Evolutionary conservation across 768 basidiomycete genomes (phyloP).

Genomic region (Crassisporium funariophilum): DNA sequence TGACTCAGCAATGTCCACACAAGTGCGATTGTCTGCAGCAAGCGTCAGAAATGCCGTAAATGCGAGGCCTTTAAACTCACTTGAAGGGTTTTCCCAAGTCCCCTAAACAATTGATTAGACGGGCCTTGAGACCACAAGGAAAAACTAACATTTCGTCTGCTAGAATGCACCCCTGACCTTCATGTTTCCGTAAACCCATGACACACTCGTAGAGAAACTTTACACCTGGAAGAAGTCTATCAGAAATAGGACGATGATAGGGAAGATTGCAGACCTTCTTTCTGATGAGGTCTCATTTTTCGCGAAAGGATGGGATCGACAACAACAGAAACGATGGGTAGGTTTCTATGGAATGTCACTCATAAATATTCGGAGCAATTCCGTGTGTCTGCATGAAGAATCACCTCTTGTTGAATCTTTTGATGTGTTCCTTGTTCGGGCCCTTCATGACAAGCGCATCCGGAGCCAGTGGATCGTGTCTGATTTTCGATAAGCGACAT

Average conservation of each 20-base stretch:
- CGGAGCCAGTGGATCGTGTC: conserved; percentile 75
- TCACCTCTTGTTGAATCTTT: conserved; percentile 72
- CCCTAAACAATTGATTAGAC: conserved; percentile 47
- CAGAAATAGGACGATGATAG: conserved; percentile 3
- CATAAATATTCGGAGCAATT: conserved; percentile 3
- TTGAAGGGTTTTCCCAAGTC: conserved; percentile 95
- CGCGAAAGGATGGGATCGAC: conserved; percentile 83
- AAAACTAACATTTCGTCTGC: conserved; percentile 88
- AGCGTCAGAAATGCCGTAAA: conserved; percentile 4
- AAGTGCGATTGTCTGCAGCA: conserved; percentile 77
- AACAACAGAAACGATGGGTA: conserved; percentile 78
- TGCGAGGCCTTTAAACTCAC: conserved; percentile 29
- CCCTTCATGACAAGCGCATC: conserved; percentile 86
- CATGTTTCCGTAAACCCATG: conserved; percentile 91
- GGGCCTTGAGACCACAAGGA: conserved; percentile 7
- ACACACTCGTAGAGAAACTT: conserved; percentile 94
- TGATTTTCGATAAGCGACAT: conserved; percentile 26
- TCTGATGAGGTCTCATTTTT: conserved; percentile 85
- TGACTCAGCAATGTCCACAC: conserved; percentile 91
- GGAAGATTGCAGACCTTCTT: conserved; percentile 58
- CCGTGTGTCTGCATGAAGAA: conserved; percentile 7
- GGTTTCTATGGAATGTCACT: conserved; percentile 44
- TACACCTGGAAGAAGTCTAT: conserved; percentile 50
- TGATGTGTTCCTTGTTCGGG: conserved; percentile 68
- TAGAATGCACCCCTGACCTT: conserved; percentile 92